Percentiles rank a stretch among this genome's conserved stretches.
Evolutionary conservation across 2,329 filamentous ascomycete species (phyloP).

Genomic region (Fusarium tanahbumbuense): DNA sequence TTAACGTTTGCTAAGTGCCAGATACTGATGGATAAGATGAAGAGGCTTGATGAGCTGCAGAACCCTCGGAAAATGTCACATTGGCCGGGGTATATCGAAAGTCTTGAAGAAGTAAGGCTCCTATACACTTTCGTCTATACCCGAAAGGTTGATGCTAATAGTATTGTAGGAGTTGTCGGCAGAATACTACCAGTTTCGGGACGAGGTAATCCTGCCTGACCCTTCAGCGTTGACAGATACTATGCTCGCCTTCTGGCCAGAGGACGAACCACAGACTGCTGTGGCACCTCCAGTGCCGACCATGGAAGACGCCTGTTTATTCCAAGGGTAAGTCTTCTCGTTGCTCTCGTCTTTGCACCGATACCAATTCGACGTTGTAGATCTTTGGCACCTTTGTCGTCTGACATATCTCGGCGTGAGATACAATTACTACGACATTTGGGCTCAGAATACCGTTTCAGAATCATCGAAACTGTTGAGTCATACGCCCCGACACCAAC

Average conservation of each 20-base stretch:
- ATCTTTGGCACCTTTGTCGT: background rate
- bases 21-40: background rate
- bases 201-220: background rate
- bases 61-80: background rate
- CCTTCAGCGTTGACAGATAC: background rate
- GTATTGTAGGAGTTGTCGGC: background rate
- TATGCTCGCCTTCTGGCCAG: background rate
- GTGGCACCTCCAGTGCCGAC: background rate
- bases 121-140: rapidly evolving
- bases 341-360: background rate
- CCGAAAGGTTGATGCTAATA: background rate
- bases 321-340: background rate
- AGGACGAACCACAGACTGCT: background rate
- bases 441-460: background rate
- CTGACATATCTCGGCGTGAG: background rate
- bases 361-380: background rate
- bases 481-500: background rate
- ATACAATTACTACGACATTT: background rate
- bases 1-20: background rate
- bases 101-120: background rate
- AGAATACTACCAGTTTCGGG: background rate
- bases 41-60: background rate
- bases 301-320: background rate
- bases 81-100: background rate
- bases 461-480: background rate